phyloP scores from a whole-genome alignment of 1,284 basidiomycete species.

The Ganoderma sinense region DNA sequence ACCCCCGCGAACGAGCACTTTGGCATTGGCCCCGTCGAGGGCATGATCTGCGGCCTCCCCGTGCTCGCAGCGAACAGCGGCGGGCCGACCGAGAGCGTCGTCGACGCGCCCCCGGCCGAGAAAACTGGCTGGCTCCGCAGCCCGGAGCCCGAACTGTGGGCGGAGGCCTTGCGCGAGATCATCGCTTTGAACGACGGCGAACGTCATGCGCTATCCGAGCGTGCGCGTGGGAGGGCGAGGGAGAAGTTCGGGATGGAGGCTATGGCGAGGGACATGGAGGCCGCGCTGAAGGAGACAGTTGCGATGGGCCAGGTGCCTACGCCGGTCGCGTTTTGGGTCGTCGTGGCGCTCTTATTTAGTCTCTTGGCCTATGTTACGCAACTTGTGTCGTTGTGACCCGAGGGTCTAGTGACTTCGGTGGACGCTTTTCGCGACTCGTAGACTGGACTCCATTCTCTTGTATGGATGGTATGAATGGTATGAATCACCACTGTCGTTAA shows the following conservation, averaged over 20 bases:
- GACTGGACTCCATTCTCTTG: background rate
- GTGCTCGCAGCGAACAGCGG: constrained; percentile 91
- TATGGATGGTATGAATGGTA: background rate
- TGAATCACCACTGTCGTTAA: background rate
- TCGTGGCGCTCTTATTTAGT: constrained; percentile 21
- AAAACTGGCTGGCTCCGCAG: constrained; percentile 76
- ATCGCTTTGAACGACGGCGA: constrained; percentile 56
- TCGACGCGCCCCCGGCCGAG: constrained; percentile 55
- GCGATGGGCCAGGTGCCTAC: constrained; percentile 52
- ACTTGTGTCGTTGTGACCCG: constrained; percentile 5
- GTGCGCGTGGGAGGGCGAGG: constrained; percentile 67
- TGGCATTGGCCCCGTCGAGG: constrained; percentile 96
- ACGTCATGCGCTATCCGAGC: constrained; percentile 55
- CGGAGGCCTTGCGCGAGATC: constrained; percentile 69
- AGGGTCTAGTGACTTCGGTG: background rate
- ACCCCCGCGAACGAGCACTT: constrained; percentile 98
- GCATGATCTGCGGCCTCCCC: constrained; percentile 91
- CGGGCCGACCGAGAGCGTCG: constrained; percentile 90
- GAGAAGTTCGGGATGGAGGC: constrained; percentile 66
- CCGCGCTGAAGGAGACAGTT: constrained; percentile 60
- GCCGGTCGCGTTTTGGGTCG: constrained; percentile 15
- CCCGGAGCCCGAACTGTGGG: constrained; percentile 74
- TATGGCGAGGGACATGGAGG: constrained; percentile 70
- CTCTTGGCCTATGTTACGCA: constrained; percentile 7
- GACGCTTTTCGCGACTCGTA: background rate